Evolutionary conservation across 73 alveolate species (phyloP), one percentile per base, ranked within the genome.

Genomic region (Paraurostyla sp.): DNA sequence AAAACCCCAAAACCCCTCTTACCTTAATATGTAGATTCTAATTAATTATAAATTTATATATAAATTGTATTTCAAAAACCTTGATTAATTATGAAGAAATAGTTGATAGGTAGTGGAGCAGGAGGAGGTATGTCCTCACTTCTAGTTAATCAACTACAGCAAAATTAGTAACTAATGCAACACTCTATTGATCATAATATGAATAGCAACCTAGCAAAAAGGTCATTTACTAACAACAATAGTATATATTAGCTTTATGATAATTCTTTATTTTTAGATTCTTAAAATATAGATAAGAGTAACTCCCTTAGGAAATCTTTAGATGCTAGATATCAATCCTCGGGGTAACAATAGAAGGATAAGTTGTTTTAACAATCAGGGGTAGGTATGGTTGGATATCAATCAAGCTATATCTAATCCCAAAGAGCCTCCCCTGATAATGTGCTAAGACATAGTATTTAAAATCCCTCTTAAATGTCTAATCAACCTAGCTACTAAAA

Each of bases 401-500:
- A 2, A 9, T 15, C 36, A 18, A 22, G 82, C 33, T 38, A 38
- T 18, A 40, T 38, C 15, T 36, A 7, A 38, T 38, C 32, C 16
- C 23, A 38, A 22, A 65, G 82, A 40, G 82, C 82, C 7, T 35
- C 59, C 36, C 82, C 82, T 11, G 82, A 65, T 4, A 36, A 11
- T 11, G 41, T 30, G 42, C 35, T 65, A 9, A 6, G 58, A 54
- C 40, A 35, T 6, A 35, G 69, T 6, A 33, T 38, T 40, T 15
- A 18, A 38, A 65, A 22, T 2, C 54, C 32, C 6, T 9, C 82
- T 2, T n/a, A n/a, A n/a, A 36, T 65, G 23, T 38, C 35, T 38
- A 3, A 32, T 15, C 35, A 65, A 38, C 59, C 82, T 15, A 65
- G 82, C 58, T 36, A 73, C 15, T 73, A 73, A 35, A 73, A 73